Conservation (phyloP, 2,329 filamentous ascomycete genomes). For the Coniochaeta sp. region DNA sequence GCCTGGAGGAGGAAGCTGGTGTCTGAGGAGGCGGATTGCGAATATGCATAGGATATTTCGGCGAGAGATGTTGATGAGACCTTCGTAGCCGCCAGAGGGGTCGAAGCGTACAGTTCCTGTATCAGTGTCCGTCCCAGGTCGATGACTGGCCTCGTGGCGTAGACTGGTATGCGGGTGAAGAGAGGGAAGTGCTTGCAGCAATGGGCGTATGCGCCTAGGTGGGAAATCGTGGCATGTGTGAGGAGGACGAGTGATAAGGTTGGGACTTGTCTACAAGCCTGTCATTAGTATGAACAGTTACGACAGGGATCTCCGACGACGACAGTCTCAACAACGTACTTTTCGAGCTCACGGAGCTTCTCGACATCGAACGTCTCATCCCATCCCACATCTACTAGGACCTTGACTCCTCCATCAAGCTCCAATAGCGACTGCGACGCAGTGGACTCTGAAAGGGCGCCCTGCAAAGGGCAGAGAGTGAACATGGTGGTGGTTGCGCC, state of each 20-base stretch:
- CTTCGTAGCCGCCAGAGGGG: conserved; percentile 78
- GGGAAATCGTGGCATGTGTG: conserved; percentile 85
- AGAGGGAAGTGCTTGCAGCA: conserved; percentile 94
- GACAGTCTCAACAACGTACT: too few species aligned
- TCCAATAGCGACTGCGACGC: conserved; percentile 95
- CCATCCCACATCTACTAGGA: conserved; percentile 93
- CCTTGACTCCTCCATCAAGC: conserved; percentile 92
- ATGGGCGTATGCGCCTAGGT: conserved; percentile 89
- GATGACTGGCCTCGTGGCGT: conserved; percentile 89
- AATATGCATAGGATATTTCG: conserved; percentile 50
- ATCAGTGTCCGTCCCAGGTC: conserved; percentile 84
- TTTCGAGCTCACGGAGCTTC: conserved; percentile 82
- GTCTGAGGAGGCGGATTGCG: conserved; percentile 40
- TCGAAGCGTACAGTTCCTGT: conserved; percentile 87
- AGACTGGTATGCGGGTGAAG: conserved; percentile 88
- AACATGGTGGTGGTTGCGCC: conserved; percentile 60
- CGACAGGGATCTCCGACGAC: too few species aligned
- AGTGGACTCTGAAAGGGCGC: conserved; percentile 78
- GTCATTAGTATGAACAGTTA: conserved; percentile 12
- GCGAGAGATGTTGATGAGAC: conserved; percentile 69
- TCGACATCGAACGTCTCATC: conserved; percentile 81
- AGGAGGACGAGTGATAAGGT: conserved; percentile 90
- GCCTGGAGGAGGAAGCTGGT: conserved; percentile 57
- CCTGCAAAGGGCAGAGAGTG: conserved; percentile 87
- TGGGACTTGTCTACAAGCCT: conserved; percentile 63